Conservation (phyloP, 768 basidiomycete species). For the Suillus luteus region DNA sequence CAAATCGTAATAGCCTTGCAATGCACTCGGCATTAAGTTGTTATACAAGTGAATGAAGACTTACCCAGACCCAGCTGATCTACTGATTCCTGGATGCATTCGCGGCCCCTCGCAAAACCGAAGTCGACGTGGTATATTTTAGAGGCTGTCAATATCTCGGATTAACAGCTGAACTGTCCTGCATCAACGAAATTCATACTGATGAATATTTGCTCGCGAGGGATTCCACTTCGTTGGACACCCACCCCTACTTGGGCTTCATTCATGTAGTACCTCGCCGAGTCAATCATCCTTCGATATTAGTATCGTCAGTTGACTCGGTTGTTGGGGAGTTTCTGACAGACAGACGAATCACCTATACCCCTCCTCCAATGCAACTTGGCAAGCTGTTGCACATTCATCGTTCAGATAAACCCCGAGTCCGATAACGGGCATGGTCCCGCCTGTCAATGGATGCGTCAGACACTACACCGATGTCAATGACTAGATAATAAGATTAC, state of each 20-base stretch:
- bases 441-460: constrained; percentile 17
- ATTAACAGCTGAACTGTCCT: neutral
- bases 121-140: constrained; percentile 15
- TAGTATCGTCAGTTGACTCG: neutral
- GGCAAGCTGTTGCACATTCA: constrained; percentile 19
- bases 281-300: constrained; percentile 28
- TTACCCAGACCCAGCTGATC: constrained; percentile 23
- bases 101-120: constrained; percentile 22
- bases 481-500: neutral
- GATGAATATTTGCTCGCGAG: constrained; percentile 32
- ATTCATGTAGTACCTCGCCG: constrained; percentile 28
- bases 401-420: constrained; percentile 27
- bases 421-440: constrained; percentile 30
- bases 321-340: neutral
- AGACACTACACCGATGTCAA: neutral
- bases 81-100: constrained; percentile 26
- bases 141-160: constrained; percentile 21
- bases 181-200: constrained; percentile 21
- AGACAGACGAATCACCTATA: constrained; percentile 24
- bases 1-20: constrained; percentile 46
- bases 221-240: constrained; percentile 23
- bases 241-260: constrained; percentile 30
- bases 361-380: constrained; percentile 24
- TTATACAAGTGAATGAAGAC: constrained; percentile 6
- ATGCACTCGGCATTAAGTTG: neutral